A percentile compares a stretch with the other conserved stretches of the same genome.
Conservation (phyloP, 73 alveolate species). For the Paramecium pentaurelia region DNA sequence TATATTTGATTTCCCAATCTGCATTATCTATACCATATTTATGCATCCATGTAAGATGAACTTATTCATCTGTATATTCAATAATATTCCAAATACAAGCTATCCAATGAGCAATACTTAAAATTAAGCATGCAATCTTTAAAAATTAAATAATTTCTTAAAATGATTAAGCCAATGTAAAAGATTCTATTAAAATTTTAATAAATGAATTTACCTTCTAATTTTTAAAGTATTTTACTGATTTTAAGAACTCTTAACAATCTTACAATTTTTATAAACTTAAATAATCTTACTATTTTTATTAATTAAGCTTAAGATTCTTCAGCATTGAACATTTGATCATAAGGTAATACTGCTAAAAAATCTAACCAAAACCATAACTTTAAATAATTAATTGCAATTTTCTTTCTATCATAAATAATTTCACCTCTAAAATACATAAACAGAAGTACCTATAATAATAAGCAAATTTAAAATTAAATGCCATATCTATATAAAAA, state of each 20-base stretch:
- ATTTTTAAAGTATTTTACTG: conserved; percentile 51
- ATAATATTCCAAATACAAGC: conserved; percentile 45
- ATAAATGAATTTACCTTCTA: background rate
- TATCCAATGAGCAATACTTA: conserved; percentile 40
- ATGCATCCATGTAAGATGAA: background rate
- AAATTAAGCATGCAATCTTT: background rate
- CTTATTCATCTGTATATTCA: background rate
- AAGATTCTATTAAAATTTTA: background rate
- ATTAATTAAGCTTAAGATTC: conserved; percentile 33
- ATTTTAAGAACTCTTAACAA: conserved; percentile 71
- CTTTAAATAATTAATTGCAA: conserved; percentile 62
- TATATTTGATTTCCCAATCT: conserved; percentile 57
- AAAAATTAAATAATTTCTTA: background rate
- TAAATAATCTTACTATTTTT: conserved; percentile 67
- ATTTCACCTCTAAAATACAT: conserved; percentile 67
- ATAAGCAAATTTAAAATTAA: conserved; percentile 38
- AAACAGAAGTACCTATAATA: background rate
- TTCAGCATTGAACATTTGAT: background rate
- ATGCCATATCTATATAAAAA: conserved; percentile 63
- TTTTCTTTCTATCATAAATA: conserved; percentile 50
- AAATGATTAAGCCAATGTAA: background rate
- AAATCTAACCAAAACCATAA: conserved; percentile 77
- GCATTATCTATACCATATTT: conserved; percentile 11
- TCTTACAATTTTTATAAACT: conserved; percentile 68
- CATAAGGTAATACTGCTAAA: conserved; percentile 74